phyloP scores from a whole-genome alignment of 495 filamentous ascomycete species.

The Podospora appendiculata region DNA sequence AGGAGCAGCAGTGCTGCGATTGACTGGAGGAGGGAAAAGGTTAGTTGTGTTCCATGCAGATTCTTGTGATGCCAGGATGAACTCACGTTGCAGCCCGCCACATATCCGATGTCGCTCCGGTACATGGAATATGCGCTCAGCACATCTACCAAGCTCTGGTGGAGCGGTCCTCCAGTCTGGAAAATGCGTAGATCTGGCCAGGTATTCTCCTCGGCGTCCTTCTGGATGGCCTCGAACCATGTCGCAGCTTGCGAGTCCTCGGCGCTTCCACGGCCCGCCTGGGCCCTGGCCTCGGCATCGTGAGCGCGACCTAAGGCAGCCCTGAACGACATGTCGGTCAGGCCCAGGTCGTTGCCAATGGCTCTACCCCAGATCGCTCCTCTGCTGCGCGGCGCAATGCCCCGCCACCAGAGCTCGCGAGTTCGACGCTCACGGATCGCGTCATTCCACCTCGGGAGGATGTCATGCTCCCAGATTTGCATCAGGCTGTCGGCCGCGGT shows the following conservation, averaged over 20 bases:
- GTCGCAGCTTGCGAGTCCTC: constrained; percentile 38
- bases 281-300: constrained; percentile 50
- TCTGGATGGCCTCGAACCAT: constrained; percentile 62
- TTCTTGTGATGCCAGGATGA: background rate
- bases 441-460: constrained; percentile 77
- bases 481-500: constrained; percentile 60
- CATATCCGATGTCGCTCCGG: constrained; percentile 85
- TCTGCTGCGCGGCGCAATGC: constrained; percentile 69
- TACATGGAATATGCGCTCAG: constrained; percentile 90
- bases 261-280: constrained; percentile 26
- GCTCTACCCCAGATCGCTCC: constrained; percentile 82
- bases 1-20: constrained; percentile 83
- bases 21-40: constrained; percentile 36
- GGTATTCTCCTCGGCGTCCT: constrained; percentile 57
- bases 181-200: constrained; percentile 84
- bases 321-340: constrained; percentile 67
- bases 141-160: constrained; percentile 69
- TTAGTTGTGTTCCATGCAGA: constrained; percentile 7
- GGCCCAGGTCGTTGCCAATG: constrained; percentile 80
- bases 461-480: constrained; percentile 80
- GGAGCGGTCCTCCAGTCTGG: constrained; percentile 66
- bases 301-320: constrained; percentile 71
- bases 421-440: constrained; percentile 68
- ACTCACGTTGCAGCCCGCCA: constrained; percentile 75
- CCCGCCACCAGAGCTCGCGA: constrained; percentile 90